Conservation (phyloP, 192 early-diverging fungal species). For the Podila clonocystis region DNA sequence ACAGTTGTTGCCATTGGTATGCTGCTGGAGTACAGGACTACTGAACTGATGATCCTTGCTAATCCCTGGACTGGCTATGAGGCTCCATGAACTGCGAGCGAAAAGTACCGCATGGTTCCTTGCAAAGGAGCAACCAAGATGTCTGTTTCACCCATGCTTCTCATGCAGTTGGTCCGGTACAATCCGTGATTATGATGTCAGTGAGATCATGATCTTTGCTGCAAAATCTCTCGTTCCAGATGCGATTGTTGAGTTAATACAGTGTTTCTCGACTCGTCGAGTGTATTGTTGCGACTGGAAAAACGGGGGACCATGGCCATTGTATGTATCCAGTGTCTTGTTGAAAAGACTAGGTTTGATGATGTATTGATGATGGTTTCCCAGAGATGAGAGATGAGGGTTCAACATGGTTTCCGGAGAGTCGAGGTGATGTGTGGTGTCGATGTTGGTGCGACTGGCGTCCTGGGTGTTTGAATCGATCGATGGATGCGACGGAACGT, state of each 20-base stretch:
- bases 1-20: no score
- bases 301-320: no score
- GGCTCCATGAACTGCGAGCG: no score
- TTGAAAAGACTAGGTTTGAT: background rate
- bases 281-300: no score
- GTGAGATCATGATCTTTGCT: background rate
- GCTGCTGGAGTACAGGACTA: no score
- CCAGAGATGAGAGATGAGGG: background rate
- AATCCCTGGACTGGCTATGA: no score
- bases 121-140: background rate
- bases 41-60: no score
- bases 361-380: slow-evolving; percentile 1
- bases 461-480: background rate
- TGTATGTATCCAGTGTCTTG: no score
- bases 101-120: background rate
- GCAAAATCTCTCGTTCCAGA: background rate
- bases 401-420: background rate
- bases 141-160: background rate
- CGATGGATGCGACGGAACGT: background rate
- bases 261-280: no score
- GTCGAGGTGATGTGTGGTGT: background rate
- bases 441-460: background rate
- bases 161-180: background rate
- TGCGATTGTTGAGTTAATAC: no score
- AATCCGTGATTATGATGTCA: background rate